A percentile compares a stretch with the other conserved stretches of the same genome.
These are phyloP conservation scores for Pueraria montana DNA, from an alignment of 306 rosid genomes.

Conservation along the genomic window DNA sequence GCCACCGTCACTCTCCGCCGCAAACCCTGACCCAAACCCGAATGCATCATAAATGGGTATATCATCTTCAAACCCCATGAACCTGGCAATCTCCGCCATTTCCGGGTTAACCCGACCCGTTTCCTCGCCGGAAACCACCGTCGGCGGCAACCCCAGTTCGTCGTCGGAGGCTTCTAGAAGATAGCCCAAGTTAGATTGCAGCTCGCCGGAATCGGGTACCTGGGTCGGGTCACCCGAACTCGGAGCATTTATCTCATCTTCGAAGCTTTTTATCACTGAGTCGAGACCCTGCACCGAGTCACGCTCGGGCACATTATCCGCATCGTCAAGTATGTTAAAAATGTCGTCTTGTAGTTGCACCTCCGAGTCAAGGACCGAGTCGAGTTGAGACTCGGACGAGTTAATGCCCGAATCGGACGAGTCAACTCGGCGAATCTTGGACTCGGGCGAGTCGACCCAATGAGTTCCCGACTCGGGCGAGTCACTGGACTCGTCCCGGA, in stretches of 20 bases:
- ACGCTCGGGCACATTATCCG: slow-evolving; percentile 60
- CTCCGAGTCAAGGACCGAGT: slow-evolving; percentile 43
- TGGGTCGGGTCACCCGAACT: slow-evolving; percentile 10
- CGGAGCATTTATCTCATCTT: slow-evolving; percentile 67
- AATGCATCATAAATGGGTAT: slow-evolving; percentile 58
- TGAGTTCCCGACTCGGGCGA: slow-evolving; percentile 42
- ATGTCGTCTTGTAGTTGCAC: slow-evolving; percentile 61
- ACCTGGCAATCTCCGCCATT: slow-evolving; percentile 42
- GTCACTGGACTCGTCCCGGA: slow-evolving; percentile 13
- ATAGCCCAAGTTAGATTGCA: slow-evolving; percentile 67
- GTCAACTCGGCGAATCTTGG: slow-evolving; percentile 13
- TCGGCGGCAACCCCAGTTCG: slow-evolving; percentile 92
- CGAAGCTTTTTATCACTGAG: slow-evolving; percentile 85
- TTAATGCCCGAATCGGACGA: slow-evolving; percentile 26
- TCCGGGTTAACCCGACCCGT: slow-evolving; percentile 40
- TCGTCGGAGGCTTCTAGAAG: slow-evolving; percentile 85
- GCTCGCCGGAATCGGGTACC: slow-evolving; percentile 40
- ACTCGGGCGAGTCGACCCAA: slow-evolving; percentile 40
- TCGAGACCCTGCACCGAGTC: slow-evolving; percentile 72
- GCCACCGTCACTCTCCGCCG: slow-evolving; percentile 22
- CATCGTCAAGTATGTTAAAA: slow-evolving; percentile 64
- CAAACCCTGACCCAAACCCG: slow-evolving; percentile 52
- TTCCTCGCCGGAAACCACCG: neutral
- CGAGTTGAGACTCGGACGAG: slow-evolving; percentile 37
- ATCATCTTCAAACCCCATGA: slow-evolving; percentile 58